These are phyloP conservation scores for Colletotrichum melonis DNA, from an alignment of 2,329 filamentous ascomycete species.

Conservation along the genomic window DNA sequence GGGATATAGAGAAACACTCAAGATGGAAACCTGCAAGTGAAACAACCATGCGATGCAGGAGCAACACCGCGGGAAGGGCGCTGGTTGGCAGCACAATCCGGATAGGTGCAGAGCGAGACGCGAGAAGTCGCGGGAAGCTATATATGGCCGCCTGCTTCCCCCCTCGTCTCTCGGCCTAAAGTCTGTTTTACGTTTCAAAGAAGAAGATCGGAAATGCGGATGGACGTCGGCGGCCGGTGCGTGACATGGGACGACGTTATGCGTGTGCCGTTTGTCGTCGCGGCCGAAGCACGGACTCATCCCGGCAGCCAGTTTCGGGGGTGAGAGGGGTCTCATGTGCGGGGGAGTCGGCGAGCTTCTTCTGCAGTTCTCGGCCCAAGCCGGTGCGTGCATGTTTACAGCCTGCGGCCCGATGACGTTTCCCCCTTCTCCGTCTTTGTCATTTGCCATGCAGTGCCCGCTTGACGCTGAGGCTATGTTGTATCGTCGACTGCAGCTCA, in stretches of 20 bases:
- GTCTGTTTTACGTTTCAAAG: conserved; percentile 21
- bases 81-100: background rate
- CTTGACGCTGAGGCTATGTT: background rate
- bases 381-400: conserved; percentile 1
- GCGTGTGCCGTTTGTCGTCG: conserved; percentile 14
- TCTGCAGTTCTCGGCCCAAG: conserved; percentile 17
- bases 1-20: no score
- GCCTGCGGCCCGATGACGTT: background rate
- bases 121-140: conserved; percentile 7
- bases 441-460: background rate
- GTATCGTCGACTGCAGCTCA: background rate
- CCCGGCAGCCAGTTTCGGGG: background rate
- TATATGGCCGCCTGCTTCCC: background rate
- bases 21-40: background rate
- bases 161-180: background rate
- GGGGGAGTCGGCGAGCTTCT: background rate
- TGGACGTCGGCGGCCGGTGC: background rate
- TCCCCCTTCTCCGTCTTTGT: background rate
- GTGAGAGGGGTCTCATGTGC: background rate
- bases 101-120: conserved; percentile 13
- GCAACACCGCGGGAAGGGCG: background rate
- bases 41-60: background rate
- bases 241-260: conserved; percentile 24
- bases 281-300: conserved; percentile 9
- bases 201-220: conserved; percentile 10